A percentile compares a stretch with the other conserved stretches of the same genome.
Evolutionary conservation across 345 rosid species (phyloP).

Genomic region (Eutrema yunnanense): DNA sequence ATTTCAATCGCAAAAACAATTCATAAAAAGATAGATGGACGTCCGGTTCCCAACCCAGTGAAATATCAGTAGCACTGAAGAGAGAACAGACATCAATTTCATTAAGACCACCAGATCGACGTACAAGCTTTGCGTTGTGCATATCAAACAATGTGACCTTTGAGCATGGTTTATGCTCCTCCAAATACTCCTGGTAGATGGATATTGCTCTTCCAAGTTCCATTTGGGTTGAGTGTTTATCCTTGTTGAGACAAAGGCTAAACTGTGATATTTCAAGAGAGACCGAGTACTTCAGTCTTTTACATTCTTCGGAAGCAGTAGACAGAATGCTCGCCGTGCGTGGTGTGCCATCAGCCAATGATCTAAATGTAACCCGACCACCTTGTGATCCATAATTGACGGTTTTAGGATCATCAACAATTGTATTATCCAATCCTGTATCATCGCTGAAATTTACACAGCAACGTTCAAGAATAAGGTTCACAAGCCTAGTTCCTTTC

Average conservation of each 20-base stretch:
- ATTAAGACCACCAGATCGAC: slow-evolving; percentile 84
- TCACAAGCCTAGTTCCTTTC: slow-evolving; percentile 72
- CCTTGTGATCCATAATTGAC: slow-evolving; percentile 99
- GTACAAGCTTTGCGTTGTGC: slow-evolving; percentile 83
- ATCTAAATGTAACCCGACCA: slow-evolving; percentile 61
- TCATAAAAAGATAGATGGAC: slow-evolving; percentile 72
- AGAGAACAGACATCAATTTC: slow-evolving; percentile 85
- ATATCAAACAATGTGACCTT: slow-evolving; percentile 65
- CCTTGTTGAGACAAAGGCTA: slow-evolving; percentile 70
- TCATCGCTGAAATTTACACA: slow-evolving; percentile 65
- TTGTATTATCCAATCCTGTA: slow-evolving; percentile 54
- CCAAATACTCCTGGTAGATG: slow-evolving; percentile 67
- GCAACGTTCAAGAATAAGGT: slow-evolving; percentile 79
- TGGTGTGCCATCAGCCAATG: slow-evolving; percentile 69
- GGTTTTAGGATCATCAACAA: slow-evolving; percentile 81
- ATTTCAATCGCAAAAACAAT: slow-evolving; percentile 61
- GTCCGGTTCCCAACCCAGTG: slow-evolving; percentile 93
- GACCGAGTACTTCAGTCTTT: slow-evolving; percentile 60
- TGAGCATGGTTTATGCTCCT: slow-evolving; percentile 48
- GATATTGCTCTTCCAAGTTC: slow-evolving; percentile 89
- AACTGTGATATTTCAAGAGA: slow-evolving; percentile 77
- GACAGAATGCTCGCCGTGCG: slow-evolving; percentile 69
- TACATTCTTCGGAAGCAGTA: slow-evolving; percentile 43
- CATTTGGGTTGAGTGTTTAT: slow-evolving; percentile 75
- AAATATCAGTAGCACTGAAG: slow-evolving; percentile 86